Base-by-base conservation (phyloP, 208 protist species). In the Blechomonas ayalai region DNA sequence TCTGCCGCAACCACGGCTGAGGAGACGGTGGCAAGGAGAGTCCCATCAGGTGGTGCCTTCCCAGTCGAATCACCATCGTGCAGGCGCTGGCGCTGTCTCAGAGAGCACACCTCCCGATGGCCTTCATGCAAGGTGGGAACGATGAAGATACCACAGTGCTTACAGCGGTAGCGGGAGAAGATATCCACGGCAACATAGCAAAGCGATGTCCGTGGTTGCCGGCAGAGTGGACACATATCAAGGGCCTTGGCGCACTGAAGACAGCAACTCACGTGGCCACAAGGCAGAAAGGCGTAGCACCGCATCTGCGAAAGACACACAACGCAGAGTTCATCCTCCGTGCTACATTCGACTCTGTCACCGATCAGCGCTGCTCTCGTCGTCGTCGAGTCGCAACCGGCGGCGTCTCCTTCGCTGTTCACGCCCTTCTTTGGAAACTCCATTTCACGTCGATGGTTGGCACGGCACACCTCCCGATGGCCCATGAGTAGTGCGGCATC, bases 211-310 rank as follows among this genome's bases (percentile, higher is more conserved):
- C 77, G 73, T 25, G 65, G 60, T 18, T 63, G 45, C 13, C 87
- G 75, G 40, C 87, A 95, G 2, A 95, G n/a, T 0, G 87, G 82
- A 44, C 87, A 95, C 20, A 35, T 36, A 23, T 80, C 59, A 23
- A 92, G 50, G 25, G 38, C 44, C 36, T 58, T 63, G 29, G 56
- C 74, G 61, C 87, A 92, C 29, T 53, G 60, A 22, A 44, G 38
- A 37, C 87, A 92, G 53, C 73, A 82, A 31, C 65, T 57, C 9
- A 88, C 67, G 57, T 95, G 87, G 4, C 87, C 87, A 36, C 87
- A 95, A 12, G 87, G 87, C n/a, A 90, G 57, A 51, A 95, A 92
- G 4, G 81, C 82, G 59, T 69, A 85, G 43, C 52, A 50, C 23
- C 69, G 63, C 10, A 39, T 67, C 9, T 32, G 44, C 29, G 70